Evolutionary conservation across 1,139 yeast genomes (phyloP), one percentile per base, ranked within the genome.

Genomic region (Candida labiduridarum): DNA sequence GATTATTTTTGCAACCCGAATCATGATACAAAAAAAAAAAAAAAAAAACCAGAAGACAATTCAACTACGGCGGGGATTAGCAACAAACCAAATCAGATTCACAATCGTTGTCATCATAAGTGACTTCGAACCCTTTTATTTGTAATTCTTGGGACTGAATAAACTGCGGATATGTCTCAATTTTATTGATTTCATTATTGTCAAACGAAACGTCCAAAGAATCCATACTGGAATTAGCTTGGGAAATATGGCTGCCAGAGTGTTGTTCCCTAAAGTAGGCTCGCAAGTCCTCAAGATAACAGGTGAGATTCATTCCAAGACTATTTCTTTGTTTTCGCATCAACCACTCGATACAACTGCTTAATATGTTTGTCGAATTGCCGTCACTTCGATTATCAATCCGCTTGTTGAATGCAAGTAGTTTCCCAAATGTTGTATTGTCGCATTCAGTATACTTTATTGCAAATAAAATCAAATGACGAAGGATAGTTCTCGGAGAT

Each of bases 391-490:
- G 41, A 40, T 49, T 41, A 18, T 46, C 44, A 6, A 49, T 16
- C 4, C 44, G 35, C 38, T 48, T 49, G 15, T 47, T 44, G 36
- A 46, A 48, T 1, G 54, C 45, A 34, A 51, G 39, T 14, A 51
- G 27, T 45, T 49, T 54, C 12, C 39, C 22, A 3, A 49, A 40
- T 12, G 49, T 33, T 3, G 25, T 22, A 6, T 11, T 45, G 36
- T 59, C 61, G 8, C 50, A 30, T 11, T 61, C 56, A 1, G 63
- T 47, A 47, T 60, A 62, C 10, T 61, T 46, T 2, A 61, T 49
- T 2, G 63, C 52, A 51, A 67, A 73, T 9, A 72, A 45, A 1
- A 72, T 40, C 11, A 74, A 58, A 22, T 62, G 64, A 44, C 63
- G 66, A 12, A 64, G 57, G 14, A 43, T 43, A 11, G 22, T 18